These are phyloP conservation scores for Setaria italica DNA, from an alignment of 202 grass and related monocot genomes.

Conservation along the genomic window DNA sequence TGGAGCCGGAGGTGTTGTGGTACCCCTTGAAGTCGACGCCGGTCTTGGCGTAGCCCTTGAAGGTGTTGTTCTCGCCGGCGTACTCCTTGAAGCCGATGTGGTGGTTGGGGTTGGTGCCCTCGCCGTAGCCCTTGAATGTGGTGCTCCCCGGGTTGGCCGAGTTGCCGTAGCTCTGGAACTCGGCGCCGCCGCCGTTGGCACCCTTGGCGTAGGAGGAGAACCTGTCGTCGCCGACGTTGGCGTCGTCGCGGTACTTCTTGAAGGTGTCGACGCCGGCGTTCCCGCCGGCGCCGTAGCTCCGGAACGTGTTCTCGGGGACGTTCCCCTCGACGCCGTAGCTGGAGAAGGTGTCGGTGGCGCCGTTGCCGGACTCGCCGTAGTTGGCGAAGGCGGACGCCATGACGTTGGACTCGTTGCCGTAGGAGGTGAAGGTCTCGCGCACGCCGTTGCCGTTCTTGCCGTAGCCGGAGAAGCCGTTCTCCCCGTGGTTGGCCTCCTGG, in stretches of 20 bases:
- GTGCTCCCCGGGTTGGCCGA: conserved; percentile 62
- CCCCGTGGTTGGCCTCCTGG: conserved; percentile 62
- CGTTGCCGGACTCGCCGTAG: conserved; percentile 74
- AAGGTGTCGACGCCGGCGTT: conserved; percentile 78
- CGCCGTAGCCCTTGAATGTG: conserved; percentile 74
- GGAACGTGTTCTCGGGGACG: conserved; percentile 69
- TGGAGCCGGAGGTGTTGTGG: conserved; percentile 50
- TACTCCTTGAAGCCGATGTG: conserved; percentile 72
- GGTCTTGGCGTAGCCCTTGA: conserved; percentile 66
- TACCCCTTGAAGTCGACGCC: conserved; percentile 69
- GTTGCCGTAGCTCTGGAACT: conserved; percentile 72
- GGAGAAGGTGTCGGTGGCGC: conserved; percentile 74
- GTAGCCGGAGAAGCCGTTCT: conserved; percentile 67
- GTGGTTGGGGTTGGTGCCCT: conserved; percentile 76
- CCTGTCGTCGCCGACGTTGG: conserved; percentile 82
- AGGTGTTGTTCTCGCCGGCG: conserved; percentile 57
- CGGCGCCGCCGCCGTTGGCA: conserved; percentile 67
- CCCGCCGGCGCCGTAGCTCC: conserved; percentile 62
- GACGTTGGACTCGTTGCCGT: conserved; percentile 74
- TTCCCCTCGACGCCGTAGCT: conserved; percentile 65
- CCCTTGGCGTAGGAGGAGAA: conserved; percentile 77
- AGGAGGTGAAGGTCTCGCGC: conserved; percentile 59
- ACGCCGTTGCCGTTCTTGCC: conserved; percentile 59
- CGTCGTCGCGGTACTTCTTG: conserved; percentile 67
- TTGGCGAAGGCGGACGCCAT: conserved; percentile 64